Evolutionary conservation across 2,329 filamentous ascomycete species (phyloP).

Genomic region (Fusarium bactridioides): DNA sequence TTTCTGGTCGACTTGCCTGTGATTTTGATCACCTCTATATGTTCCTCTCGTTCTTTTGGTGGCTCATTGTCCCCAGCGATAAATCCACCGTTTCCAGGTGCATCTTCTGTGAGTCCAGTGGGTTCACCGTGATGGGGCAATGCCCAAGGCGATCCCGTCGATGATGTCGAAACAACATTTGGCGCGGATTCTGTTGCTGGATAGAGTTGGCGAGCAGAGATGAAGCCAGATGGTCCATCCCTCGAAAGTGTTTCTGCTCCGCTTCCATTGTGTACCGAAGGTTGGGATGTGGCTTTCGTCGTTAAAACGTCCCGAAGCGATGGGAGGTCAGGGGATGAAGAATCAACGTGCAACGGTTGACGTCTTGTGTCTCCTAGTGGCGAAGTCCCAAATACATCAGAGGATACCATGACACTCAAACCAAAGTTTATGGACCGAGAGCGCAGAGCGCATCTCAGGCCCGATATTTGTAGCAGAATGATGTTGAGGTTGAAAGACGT

Average conservation of each 20-base stretch:
- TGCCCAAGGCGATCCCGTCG: not conserved
- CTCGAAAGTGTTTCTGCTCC: constrained; percentile 49
- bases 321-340: constrained; percentile 65
- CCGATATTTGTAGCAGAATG: constrained; percentile 43
- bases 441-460: constrained; percentile 58
- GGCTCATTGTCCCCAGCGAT: not conserved
- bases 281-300: constrained; percentile 45
- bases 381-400: constrained; percentile 45
- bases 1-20: constrained; percentile 24
- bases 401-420: constrained; percentile 45
- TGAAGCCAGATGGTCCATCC: constrained; percentile 50
- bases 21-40: constrained; percentile 38
- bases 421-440: constrained; percentile 42
- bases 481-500: constrained; percentile 15
- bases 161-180: not conserved
- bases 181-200: constrained; percentile 42
- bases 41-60: constrained; percentile 5
- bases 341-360: constrained; percentile 45
- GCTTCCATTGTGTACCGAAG: constrained; percentile 48
- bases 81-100: not conserved
- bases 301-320: constrained; percentile 58
- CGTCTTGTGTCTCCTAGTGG: constrained; percentile 44
- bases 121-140: not conserved
- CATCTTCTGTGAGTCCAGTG: not conserved
- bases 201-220: constrained; percentile 52